These are phyloP conservation scores for Ogataea methanolica DNA, from an alignment of 805 yeast species.

Conservation along the genomic window DNA sequence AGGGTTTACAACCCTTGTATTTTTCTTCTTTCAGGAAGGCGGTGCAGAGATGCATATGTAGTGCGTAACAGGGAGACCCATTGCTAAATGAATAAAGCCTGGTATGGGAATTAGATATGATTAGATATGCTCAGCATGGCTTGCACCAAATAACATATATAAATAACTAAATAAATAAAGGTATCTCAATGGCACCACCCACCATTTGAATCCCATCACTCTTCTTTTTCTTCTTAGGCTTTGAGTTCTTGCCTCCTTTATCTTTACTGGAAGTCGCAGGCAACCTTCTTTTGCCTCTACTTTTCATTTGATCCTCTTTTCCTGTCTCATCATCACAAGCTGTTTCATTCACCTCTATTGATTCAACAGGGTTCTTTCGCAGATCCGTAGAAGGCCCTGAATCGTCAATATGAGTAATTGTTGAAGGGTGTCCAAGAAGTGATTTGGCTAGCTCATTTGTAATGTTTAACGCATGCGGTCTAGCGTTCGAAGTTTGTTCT, in stretches of 20 bases:
- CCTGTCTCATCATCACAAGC: slow-evolving; percentile 1
- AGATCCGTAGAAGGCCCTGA: not conserved
- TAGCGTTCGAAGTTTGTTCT: not conserved
- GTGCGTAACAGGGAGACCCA: not conserved
- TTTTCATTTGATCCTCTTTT: not conserved
- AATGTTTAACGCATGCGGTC: slow-evolving; percentile 11
- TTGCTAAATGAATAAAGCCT: not conserved
- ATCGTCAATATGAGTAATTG: slow-evolving; percentile 3
- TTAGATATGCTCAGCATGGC: not conserved
- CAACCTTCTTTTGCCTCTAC: slow-evolving; percentile 1
- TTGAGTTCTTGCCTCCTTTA: not conserved
- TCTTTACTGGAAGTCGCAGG: slow-evolving; percentile 4
- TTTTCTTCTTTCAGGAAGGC: not conserved
- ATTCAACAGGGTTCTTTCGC: not conserved
- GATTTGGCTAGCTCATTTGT: slow-evolving; percentile 26
- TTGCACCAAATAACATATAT: not conserved
- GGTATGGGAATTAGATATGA: not conserved
- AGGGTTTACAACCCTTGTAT: slow-evolving; percentile 9
- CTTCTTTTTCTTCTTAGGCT: slow-evolving; percentile 11
- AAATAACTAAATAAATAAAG: slow-evolving; percentile 32
- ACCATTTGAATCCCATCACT: slow-evolving; percentile 30
- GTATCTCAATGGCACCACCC: slow-evolving; percentile 43
- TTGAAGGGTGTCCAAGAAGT: slow-evolving; percentile 17
- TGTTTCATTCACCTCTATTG: slow-evolving; percentile 4
- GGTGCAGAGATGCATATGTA: not conserved